Conservation (phyloP, 2,329 filamentous ascomycete genomes). For the Thermothelomyces thermophilus region DNA sequence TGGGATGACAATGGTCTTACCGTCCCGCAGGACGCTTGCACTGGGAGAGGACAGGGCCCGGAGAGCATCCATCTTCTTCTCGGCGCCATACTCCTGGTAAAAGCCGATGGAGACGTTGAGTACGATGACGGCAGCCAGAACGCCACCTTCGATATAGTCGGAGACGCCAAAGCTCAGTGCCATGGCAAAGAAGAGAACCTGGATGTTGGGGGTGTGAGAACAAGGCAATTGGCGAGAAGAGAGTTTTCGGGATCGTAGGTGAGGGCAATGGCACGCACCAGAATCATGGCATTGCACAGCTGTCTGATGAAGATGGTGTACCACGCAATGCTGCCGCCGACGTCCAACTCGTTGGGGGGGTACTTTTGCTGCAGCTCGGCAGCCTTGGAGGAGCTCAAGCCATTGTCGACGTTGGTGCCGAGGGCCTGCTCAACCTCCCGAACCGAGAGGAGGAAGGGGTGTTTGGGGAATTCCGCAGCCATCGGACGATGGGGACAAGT, state of each 20-base stretch:
- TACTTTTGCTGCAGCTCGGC: constrained; percentile 51
- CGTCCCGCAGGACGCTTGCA: constrained; percentile 55
- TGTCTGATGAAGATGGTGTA: constrained; percentile 67
- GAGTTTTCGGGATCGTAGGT: not conserved
- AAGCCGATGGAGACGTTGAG: constrained; percentile 65
- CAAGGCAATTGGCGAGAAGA: constrained; percentile 32
- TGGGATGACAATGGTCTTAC: constrained; percentile 49
- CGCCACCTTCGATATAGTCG: constrained; percentile 35
- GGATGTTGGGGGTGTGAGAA: constrained; percentile 20
- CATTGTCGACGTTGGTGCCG: constrained; percentile 58
- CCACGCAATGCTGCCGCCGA: constrained; percentile 61
- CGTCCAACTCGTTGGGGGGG: constrained; percentile 64
- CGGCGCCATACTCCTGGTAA: constrained; percentile 57
- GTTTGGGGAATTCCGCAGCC: constrained; percentile 40
- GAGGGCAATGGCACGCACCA: constrained; percentile 40
- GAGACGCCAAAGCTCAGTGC: constrained; percentile 60
- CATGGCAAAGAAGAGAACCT: constrained; percentile 75
- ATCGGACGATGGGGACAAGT: constrained; percentile 15
- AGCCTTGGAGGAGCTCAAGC: constrained; percentile 56
- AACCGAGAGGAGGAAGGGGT: constrained; percentile 55
- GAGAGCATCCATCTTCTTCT: constrained; percentile 61
- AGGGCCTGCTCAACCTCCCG: constrained; percentile 57
- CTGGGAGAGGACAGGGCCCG: constrained; percentile 57
- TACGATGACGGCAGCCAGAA: constrained; percentile 34
- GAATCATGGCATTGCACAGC: constrained; percentile 70